These are phyloP conservation scores for Corymbia maculata DNA, from an alignment of 345 rosid species.

Conservation along the genomic window DNA sequence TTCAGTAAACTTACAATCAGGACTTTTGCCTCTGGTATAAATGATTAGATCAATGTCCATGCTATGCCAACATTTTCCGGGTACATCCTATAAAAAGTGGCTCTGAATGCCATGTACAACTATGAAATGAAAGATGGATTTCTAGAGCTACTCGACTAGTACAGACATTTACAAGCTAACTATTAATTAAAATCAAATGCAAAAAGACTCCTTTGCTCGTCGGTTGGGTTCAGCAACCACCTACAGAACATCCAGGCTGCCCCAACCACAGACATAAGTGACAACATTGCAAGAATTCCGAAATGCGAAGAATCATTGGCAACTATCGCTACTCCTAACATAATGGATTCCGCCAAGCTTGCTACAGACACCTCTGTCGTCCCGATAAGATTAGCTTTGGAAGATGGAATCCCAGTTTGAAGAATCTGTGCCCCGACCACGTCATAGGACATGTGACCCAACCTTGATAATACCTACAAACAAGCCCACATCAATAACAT, in stretches of 20 bases:
- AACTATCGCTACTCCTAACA: constrained; percentile 80
- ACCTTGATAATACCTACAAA: constrained; percentile 71
- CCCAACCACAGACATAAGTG: constrained; percentile 76
- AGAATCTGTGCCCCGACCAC: constrained; percentile 90
- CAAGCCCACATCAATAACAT: background rate
- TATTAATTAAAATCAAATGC: constrained; percentile 21
- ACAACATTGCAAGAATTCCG: constrained; percentile 56
- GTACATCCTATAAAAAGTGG: background rate
- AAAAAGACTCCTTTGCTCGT: constrained; percentile 72
- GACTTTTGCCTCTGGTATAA: background rate
- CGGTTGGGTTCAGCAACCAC: constrained; percentile 80
- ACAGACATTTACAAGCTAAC: background rate
- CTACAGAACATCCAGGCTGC: constrained; percentile 85
- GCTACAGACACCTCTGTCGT: constrained; percentile 86
- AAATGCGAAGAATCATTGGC: constrained; percentile 84
- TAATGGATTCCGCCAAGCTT: constrained; percentile 79
- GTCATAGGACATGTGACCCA: constrained; percentile 91
- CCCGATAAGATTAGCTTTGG: constrained; percentile 90
- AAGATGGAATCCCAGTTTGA: constrained; percentile 86
- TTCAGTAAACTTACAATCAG: background rate
- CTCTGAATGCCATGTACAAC: background rate
- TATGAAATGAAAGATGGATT: background rate
- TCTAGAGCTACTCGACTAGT: background rate
- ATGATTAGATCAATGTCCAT: background rate
- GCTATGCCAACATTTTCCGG: background rate